phyloP scores from a whole-genome alignment of 345 rosid species.

The Schrenkiella parvula region DNA sequence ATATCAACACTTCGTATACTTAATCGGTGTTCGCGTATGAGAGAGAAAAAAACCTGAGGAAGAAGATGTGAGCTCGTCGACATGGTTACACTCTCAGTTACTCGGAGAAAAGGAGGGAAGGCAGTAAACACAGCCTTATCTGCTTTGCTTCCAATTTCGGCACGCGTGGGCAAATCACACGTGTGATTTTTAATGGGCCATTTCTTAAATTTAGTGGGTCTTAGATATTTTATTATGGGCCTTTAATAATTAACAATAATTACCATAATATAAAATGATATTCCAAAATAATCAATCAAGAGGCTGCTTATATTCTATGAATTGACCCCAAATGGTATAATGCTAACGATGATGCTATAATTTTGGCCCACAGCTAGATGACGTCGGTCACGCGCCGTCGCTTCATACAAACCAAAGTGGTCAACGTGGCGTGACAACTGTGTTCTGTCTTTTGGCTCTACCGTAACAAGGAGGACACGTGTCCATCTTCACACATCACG shows the following conservation, averaged over 20 bases:
- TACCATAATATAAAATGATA: not conserved
- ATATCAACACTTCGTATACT: not conserved
- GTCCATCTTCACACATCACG: constrained; percentile 13
- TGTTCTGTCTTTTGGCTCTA: constrained; percentile 35
- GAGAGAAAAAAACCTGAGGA: constrained; percentile 44
- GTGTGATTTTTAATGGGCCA: constrained; percentile 16
- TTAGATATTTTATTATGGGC: not conserved
- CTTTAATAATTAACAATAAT: not conserved
- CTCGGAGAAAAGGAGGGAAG: constrained; percentile 11
- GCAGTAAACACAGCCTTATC: constrained; percentile 25
- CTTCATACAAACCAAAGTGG: not conserved
- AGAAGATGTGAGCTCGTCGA: constrained; percentile 52
- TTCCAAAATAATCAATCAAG: not conserved
- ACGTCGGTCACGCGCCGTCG: constrained; percentile 31
- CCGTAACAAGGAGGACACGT: constrained; percentile 27
- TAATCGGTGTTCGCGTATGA: not conserved
- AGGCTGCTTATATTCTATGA: not conserved
- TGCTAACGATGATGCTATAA: not conserved
- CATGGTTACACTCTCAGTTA: constrained; percentile 34
- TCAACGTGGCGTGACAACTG: constrained; percentile 44
- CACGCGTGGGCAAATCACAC: not conserved
- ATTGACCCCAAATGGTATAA: not conserved
- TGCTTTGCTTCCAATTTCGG: not conserved
- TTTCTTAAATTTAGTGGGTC: not conserved
- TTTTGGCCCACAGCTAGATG: not conserved